Evolutionary conservation across 768 basidiomycete species (phyloP).

Genomic region (Suillus discolor): DNA sequence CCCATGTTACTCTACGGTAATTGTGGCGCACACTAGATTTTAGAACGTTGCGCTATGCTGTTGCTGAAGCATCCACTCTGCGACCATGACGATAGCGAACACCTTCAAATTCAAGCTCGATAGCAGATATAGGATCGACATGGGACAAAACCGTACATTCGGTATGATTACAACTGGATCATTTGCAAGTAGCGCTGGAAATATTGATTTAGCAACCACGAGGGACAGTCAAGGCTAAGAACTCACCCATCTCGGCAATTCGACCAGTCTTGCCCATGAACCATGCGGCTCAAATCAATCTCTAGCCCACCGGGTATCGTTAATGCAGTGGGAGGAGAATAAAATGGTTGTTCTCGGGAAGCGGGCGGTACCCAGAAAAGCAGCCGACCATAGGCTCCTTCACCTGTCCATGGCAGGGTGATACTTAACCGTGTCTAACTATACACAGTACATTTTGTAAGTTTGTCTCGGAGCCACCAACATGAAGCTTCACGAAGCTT

Average conservation of each 20-base stretch:
- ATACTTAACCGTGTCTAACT: too few relatives aligned
- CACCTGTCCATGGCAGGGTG: too few relatives aligned
- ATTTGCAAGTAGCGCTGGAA: background rate
- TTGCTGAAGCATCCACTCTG: too few relatives aligned
- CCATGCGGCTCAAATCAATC: background rate
- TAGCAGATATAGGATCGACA: too few relatives aligned
- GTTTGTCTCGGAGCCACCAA: too few relatives aligned
- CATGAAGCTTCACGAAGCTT: too few relatives aligned
- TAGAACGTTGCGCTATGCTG: too few relatives aligned
- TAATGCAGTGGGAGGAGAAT: accelerated
- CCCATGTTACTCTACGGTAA: too few relatives aligned
- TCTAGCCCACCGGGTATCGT: background rate
- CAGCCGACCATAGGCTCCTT: background rate
- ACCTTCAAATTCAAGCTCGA: too few relatives aligned
- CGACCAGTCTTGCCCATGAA: background rate
- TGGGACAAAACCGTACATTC: background rate
- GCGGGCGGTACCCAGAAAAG: background rate
- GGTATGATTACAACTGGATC: background rate
- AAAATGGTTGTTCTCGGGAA: background rate
- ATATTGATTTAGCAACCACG: background rate
- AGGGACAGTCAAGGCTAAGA: background rate
- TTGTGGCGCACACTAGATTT: too few relatives aligned
- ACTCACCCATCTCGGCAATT: background rate
- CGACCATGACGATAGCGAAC: too few relatives aligned
- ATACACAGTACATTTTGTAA: too few relatives aligned